A percentile compares a stretch with the other conserved stretches of the same genome.
Conservation (phyloP, 1,139 yeast genomes). For the Keqinozyma sinolaborantium region DNA sequence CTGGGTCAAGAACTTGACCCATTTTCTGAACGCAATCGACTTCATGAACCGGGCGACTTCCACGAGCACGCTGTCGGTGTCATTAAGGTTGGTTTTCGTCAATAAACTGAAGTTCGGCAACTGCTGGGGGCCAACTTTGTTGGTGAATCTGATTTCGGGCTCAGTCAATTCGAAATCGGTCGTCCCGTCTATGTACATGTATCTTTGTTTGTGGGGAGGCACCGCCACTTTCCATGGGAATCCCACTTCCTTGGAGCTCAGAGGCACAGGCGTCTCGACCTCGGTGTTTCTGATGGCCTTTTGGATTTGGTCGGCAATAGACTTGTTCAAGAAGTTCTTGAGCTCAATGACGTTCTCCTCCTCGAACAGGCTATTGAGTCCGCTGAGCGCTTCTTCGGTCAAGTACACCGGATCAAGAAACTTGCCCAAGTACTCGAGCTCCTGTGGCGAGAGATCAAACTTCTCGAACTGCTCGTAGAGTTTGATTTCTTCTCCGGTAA, state of each 20-base stretch:
- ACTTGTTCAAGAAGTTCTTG: constrained; percentile 53
- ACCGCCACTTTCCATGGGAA: constrained; percentile 88
- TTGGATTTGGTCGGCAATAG: constrained; percentile 31
- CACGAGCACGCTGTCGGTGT: constrained; percentile 33
- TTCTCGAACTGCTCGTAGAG: constrained; percentile 17
- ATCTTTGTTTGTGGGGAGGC: constrained; percentile 93
- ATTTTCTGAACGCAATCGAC: constrained; percentile 63
- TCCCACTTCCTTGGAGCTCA: constrained; percentile 48
- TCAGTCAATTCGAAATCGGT: constrained; percentile 21
- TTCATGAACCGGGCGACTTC: constrained; percentile 59
- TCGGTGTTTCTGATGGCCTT: constrained; percentile 47
- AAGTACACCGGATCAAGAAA: constrained; percentile 61
- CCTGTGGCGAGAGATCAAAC: constrained; percentile 26
- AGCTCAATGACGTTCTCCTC: constrained; percentile 73
- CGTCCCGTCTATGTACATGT: constrained; percentile 76
- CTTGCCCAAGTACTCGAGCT: constrained; percentile 41
- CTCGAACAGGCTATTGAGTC: constrained; percentile 50
- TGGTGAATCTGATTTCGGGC: constrained; percentile 18
- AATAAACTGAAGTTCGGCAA: constrained; percentile 48
- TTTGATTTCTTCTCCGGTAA: constrained; percentile 25
- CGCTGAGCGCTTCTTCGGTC: constrained; percentile 31
- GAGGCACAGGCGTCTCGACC: constrained; percentile 58
- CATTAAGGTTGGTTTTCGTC: constrained; percentile 8
- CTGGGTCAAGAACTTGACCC: constrained; percentile 66
- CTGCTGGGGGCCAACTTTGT: constrained; percentile 46